Evolutionary conservation across 106 monocot genomes (phyloP).

Genomic region (Posidonia australis): DNA sequence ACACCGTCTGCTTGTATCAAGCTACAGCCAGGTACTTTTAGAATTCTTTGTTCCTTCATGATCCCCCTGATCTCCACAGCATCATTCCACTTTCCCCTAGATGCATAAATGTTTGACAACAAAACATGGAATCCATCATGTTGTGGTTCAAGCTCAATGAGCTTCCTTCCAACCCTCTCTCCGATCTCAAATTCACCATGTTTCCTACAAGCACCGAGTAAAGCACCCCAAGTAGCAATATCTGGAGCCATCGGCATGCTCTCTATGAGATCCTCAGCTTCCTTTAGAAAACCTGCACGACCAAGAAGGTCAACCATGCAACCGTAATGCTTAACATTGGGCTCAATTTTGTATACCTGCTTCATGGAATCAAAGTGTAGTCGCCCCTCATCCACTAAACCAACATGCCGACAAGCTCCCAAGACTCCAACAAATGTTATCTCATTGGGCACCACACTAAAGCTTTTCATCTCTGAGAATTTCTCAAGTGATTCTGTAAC

Average conservation of each 20-base stretch:
- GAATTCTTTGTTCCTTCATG: constrained; percentile 27
- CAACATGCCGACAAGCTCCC: constrained; percentile 70
- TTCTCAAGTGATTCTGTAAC: constrained; percentile 40
- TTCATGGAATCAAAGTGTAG: constrained; percentile 51
- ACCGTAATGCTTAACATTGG: constrained; percentile 33
- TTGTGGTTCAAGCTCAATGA: constrained; percentile 26
- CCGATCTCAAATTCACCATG: constrained; percentile 25
- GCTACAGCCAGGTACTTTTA: constrained; percentile 30
- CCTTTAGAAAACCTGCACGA: constrained; percentile 26
- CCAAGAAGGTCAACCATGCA: constrained; percentile 38
- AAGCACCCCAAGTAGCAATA: constrained; percentile 35
- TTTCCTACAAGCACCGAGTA: constrained; percentile 33
- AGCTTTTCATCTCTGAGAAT: constrained; percentile 60
- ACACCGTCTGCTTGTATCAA: constrained; percentile 24
- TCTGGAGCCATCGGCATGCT: constrained; percentile 36
- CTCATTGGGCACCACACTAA: constrained; percentile 64
- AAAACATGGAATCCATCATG: constrained; percentile 26
- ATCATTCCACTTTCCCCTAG: constrained; percentile 27
- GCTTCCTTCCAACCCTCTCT: constrained; percentile 20
- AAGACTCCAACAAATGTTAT: constrained; percentile 83
- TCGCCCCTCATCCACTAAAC: constrained; percentile 64
- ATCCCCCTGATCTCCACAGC: constrained; percentile 13
- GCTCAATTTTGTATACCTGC: constrained; percentile 27
- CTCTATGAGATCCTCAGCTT: constrained; percentile 30
- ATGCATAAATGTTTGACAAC: constrained; percentile 33